Conservation (phyloP, 2,329 filamentous ascomycete genomes). For the Decorospora gaudefroyi region DNA sequence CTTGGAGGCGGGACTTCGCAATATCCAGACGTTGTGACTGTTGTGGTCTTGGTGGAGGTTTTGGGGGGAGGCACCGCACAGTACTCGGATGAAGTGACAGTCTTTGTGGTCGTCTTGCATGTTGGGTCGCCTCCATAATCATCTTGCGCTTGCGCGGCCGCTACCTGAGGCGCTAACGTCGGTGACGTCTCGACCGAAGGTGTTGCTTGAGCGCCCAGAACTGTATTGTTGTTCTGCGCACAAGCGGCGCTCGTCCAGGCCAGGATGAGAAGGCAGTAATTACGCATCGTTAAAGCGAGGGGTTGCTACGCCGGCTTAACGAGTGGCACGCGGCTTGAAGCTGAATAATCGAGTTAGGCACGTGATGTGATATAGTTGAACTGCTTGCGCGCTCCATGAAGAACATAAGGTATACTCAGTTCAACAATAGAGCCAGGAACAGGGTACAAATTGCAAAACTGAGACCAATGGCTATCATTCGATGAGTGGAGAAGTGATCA, state of each 20-base stretch:
- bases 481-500: not conserved
- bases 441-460: no score
- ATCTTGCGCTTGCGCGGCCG: not conserved
- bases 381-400: not conserved
- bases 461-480: not conserved
- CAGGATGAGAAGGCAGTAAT: slow-evolving; percentile 29
- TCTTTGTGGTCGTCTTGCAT: slow-evolving; percentile 7
- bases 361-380: slow-evolving; percentile 18
- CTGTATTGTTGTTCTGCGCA: slow-evolving; percentile 20
- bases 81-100: not conserved
- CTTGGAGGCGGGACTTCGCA: slow-evolving; percentile 1
- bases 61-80: not conserved
- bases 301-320: slow-evolving; percentile 34
- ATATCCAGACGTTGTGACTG: not conserved
- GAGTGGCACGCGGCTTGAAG: slow-evolving; percentile 31
- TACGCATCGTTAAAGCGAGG: slow-evolving; percentile 40
- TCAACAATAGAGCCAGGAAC: no score
- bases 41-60: no score
- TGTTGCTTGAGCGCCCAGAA: slow-evolving; percentile 4
- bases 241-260: slow-evolving; percentile 27
- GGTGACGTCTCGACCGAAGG: no score
- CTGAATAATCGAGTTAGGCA: slow-evolving; percentile 28
- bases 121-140: slow-evolving; percentile 1
- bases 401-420: not conserved
- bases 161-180: not conserved